phyloP scores from a whole-genome alignment of 352 stramenopile genomes.

The Pythium graminicola region DNA sequence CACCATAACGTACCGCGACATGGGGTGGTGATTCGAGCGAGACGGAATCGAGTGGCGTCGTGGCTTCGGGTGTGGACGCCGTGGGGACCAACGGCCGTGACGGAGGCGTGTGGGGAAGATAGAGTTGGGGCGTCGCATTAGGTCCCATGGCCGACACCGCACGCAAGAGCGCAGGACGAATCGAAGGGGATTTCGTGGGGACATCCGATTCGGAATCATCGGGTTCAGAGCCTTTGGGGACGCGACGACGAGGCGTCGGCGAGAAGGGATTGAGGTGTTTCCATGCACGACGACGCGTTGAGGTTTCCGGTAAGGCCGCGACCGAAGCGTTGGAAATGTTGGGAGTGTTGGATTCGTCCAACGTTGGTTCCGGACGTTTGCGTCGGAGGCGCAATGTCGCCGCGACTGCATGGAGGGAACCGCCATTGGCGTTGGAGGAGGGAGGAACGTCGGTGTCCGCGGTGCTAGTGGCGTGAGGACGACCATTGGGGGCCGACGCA shows the following conservation, averaged over 20 bases:
- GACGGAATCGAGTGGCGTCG: constrained; percentile 19
- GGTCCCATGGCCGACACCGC: constrained; percentile 1
- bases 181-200: constrained; percentile 3
- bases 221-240: constrained; percentile 7
- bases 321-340: neutral
- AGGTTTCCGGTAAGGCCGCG: neutral
- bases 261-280: constrained; percentile 20
- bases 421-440: neutral
- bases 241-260: constrained; percentile 1
- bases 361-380: constrained; percentile 3
- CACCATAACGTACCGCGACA: constrained; percentile 62
- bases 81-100: neutral
- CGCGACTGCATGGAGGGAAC: constrained; percentile 15
- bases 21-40: constrained; percentile 41
- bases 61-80: constrained; percentile 3
- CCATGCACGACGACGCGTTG: constrained; percentile 3
- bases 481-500: too few relatives aligned
- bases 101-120: neutral
- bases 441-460: neutral
- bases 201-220: constrained; percentile 14
- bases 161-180: constrained; percentile 7
- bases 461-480: neutral
- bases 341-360: neutral
- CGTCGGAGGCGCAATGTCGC: constrained; percentile 14
- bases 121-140: neutral